Percentiles rank a stretch among this genome's conserved stretches.
These are phyloP conservation scores for Cyathus olla DNA, from an alignment of 1,284 basidiomycete genomes.

Conservation along the genomic window DNA sequence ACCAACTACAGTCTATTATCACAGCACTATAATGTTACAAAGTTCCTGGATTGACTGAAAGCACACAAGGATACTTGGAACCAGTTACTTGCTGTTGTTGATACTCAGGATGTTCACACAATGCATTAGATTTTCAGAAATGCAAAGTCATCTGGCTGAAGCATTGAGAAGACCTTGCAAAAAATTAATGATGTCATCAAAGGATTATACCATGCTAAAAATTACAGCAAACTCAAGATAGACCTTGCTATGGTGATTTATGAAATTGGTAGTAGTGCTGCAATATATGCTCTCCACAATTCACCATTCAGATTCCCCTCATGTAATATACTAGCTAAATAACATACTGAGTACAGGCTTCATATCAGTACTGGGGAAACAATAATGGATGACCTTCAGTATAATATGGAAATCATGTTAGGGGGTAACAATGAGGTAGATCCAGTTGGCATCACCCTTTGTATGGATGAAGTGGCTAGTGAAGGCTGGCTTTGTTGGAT, in stretches of 20 bases:
- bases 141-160: constrained; percentile 10
- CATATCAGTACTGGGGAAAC: constrained; percentile 10
- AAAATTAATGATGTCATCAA: constrained; percentile 11
- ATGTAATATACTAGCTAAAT: constrained; percentile 7
- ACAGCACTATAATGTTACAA: constrained; percentile 7
- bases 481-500: constrained; percentile 18
- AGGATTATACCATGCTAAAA: constrained; percentile 15
- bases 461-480: constrained; percentile 20
- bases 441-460: neutral
- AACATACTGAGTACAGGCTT: constrained; percentile 9
- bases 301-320: constrained; percentile 20
- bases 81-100: constrained; percentile 10
- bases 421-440: constrained; percentile 10
- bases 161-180: constrained; percentile 8
- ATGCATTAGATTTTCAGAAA: constrained; percentile 20
- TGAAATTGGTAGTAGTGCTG: constrained; percentile 22
- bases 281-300: constrained; percentile 23
- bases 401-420: neutral
- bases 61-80: constrained; percentile 11
- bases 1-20: neutral
- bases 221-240: constrained; percentile 16
- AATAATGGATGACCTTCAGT: constrained; percentile 17
- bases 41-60: constrained; percentile 6
- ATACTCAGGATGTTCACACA: constrained; percentile 16
- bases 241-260: constrained; percentile 24